Evolutionary conservation across 345 rosid genomes (phyloP), one percentile per base, ranked within the genome.

Genomic region (Eucalyptus grandis): DNA sequence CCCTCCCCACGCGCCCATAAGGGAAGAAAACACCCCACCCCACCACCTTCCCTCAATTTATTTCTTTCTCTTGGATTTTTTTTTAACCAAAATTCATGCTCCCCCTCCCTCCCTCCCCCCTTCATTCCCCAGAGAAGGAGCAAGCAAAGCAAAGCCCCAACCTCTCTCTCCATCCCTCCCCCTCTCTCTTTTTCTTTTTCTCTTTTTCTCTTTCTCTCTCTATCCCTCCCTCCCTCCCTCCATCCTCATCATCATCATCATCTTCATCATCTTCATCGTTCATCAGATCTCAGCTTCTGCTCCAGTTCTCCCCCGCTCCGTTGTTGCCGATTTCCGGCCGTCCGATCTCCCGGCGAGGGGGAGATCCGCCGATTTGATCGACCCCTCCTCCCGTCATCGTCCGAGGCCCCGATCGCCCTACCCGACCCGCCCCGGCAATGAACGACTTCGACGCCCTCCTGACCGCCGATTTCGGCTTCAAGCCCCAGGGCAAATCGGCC

Each of bases 401-500:
- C 9, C 26, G 58, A 53, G 58, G 58, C 58, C 58, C 58, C 69
- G 69, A 60, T 27, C 69, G 34, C n/a, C 69, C 67, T 8, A 1
- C 65, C 65, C 62, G 60, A 9, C 60, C 60, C 16, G 51, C 1
- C 46, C 72, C 86, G 17, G 51, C 80, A 81, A 94, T 94, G 95
- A 93, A 94, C 83, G 95, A 94, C 90, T 93, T 94, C 51, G 92
- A 91, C 14, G 93, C 92, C 49, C 49, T 93, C n/a, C 60, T 94
- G 51, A 90, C 90, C 87, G 90, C 91, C 46, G 95, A 94, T 69
- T 92, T 87, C 77, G 94, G 94, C 50, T 90, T 88, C 93, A 93
- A 92, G 85, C 93, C 95, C 49, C 94, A 93, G 58, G 93, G 95
- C 60, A 94, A 93, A 86, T 89, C 94, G 47, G 93, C 94, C 62